Evolutionary conservation across 1,284 basidiomycete genomes (phyloP).

Genomic region (Tetrapyrgos nigripes): DNA sequence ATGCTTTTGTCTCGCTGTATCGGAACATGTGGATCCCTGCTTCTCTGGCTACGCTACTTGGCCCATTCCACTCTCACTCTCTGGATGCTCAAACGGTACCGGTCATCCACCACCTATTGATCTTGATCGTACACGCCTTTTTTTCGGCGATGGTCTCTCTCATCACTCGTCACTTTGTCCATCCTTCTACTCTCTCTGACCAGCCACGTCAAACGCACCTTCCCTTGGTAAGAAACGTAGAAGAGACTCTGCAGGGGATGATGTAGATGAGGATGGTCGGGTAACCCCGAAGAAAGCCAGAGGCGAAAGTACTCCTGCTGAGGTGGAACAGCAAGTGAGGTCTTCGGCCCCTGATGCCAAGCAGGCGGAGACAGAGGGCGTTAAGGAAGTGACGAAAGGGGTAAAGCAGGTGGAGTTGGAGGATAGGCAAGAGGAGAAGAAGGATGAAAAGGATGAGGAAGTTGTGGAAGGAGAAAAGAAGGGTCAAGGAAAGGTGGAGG

Average conservation of each 20-base stretch:
- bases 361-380: conserved; percentile 50
- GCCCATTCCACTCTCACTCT: too few relatives aligned
- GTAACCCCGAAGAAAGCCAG: conserved; percentile 52
- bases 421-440: conserved; percentile 40
- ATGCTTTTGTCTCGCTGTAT: too few relatives aligned
- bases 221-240: conserved; percentile 71
- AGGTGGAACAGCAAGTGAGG: conserved; percentile 23
- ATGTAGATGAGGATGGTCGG: conserved; percentile 44
- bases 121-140: conserved; percentile 22
- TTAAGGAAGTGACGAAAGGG: conserved; percentile 74
- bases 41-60: too few relatives aligned
- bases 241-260: conserved; percentile 57
- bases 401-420: conserved; percentile 71
- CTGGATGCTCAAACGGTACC: too few relatives aligned
- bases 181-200: conserved; percentile 9
- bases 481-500: neutral
- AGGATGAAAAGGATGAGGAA: conserved; percentile 23
- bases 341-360: conserved; percentile 22
- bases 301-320: conserved; percentile 37
- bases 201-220: conserved; percentile 78
- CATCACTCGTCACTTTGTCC: neutral
- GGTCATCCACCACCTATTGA: too few relatives aligned
- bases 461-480: conserved; percentile 20
- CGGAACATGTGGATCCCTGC: too few relatives aligned
- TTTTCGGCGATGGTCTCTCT: conserved; percentile 13